A percentile compares a stretch with the other conserved stretches of the same genome.
Evolutionary conservation across 306 rosid genomes (phyloP).

Genomic region (Dryas octopetala): DNA sequence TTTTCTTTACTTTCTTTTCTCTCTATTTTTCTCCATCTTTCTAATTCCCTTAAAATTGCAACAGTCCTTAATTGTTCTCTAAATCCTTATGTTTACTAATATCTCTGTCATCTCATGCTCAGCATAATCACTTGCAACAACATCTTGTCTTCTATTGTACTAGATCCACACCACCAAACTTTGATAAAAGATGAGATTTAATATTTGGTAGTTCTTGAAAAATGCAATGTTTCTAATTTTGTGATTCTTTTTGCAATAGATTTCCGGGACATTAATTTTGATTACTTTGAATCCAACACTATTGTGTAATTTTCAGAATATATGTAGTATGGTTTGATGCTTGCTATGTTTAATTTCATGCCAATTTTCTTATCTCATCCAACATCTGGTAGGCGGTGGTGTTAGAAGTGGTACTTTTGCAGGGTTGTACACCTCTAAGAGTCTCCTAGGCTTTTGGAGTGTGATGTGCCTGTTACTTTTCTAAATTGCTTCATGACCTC

Average conservation of each 20-base stretch:
- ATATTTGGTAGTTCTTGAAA: too few species aligned
- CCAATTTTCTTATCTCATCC: background rate
- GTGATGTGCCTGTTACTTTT: background rate
- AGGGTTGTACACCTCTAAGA: background rate
- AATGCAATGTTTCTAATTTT: too few species aligned
- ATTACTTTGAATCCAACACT: background rate
- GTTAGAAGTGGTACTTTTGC: background rate
- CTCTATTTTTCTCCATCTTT: too few species aligned
- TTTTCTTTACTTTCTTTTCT: too few species aligned
- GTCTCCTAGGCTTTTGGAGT: background rate
- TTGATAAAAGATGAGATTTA: background rate
- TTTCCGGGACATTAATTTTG: too few species aligned
- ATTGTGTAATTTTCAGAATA: background rate
- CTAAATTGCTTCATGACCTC: background rate
- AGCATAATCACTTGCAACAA: too few species aligned
- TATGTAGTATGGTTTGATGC: background rate
- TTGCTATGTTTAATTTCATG: background rate
- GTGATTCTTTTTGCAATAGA: too few species aligned
- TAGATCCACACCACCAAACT: background rate
- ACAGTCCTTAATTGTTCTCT: too few species aligned
- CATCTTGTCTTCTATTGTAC: background rate
- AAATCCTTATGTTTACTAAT: too few species aligned
- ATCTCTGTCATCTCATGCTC: too few species aligned
- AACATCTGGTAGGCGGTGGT: background rate
- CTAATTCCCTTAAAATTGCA: too few species aligned